A percentile compares a stretch with the other conserved stretches of the same genome.
Evolutionary conservation across 1,139 yeast species (phyloP).

Genomic region (Kodamaea sp.): DNA sequence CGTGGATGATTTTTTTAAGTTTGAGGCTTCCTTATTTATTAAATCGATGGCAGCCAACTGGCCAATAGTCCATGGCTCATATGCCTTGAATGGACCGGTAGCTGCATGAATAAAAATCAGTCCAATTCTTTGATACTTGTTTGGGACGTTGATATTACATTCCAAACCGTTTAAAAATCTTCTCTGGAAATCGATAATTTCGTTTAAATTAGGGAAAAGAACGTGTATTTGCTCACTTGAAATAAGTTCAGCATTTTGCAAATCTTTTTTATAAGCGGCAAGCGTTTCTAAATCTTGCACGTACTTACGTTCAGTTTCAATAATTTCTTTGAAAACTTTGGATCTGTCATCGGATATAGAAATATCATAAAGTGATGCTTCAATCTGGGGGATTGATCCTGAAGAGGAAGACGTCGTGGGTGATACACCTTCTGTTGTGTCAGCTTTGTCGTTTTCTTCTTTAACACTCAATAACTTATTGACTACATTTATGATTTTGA

Average conservation of each 20-base stretch:
- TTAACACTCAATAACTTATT: slow-evolving; percentile 54
- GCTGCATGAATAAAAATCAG: slow-evolving; percentile 81
- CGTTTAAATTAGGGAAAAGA: slow-evolving; percentile 82
- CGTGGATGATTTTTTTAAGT: slow-evolving; percentile 52
- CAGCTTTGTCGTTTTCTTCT: slow-evolving; percentile 7
- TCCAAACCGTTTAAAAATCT: slow-evolving; percentile 85
- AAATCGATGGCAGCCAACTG: slow-evolving; percentile 85
- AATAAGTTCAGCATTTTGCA: slow-evolving; percentile 61
- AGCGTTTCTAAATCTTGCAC: slow-evolving; percentile 85
- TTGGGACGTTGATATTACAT: slow-evolving; percentile 75
- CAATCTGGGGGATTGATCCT: slow-evolving; percentile 3
- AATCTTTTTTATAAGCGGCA: slow-evolving; percentile 62
- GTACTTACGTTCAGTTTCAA: slow-evolving; percentile 87
- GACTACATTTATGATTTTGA: slow-evolving; percentile 72
- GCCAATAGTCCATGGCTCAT: slow-evolving; percentile 87
- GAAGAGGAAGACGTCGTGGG: slow-evolving; percentile 4
- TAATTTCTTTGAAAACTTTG: slow-evolving; percentile 77
- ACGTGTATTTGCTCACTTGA: slow-evolving; percentile 77
- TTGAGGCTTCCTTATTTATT: slow-evolving; percentile 60
- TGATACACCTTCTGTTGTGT: not conserved
- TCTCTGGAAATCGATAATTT: slow-evolving; percentile 88
- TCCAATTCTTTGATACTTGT: slow-evolving; percentile 80
- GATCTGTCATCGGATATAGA: slow-evolving; percentile 53
- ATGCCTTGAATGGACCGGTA: slow-evolving; percentile 73
- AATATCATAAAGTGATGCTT: slow-evolving; percentile 23